Evolutionary conservation across 1,284 basidiomycete species (phyloP), one percentile per base, ranked within the genome.

Genomic region (Trichosporon ovoides): DNA sequence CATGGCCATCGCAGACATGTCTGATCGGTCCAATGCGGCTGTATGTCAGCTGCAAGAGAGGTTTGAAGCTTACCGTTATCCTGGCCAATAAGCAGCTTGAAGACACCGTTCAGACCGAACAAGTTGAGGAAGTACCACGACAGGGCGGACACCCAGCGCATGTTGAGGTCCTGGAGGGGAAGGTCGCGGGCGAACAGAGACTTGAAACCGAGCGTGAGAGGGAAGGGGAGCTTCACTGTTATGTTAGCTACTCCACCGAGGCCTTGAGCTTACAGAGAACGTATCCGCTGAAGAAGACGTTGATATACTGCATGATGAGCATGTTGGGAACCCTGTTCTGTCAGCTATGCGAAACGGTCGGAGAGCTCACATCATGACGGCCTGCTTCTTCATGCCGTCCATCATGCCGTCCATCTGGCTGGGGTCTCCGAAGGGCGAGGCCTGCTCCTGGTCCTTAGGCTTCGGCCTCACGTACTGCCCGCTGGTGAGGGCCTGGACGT

Each of bases 271-370:
- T 75, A 97, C 95, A 96, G 60, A 97, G 83, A 54, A 98, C 89
- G 74, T 98, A 98, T 34, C 95, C 95, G 65, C 91, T 89, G 80
- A 98, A 98, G 85, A 98, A 98, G 77, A 95, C 94, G 78, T 95
- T 97, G 81, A 99, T 96, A 91, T 96, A 98, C 63, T 94, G 95
- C 96, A 98, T 98, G 69, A 98, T 94, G 64, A 98, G 83, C 87
- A 98, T 98, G 77, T 97, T 91, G 10, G 90, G 91, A 9, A 95
- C 87, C 90, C 73, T 75, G 56, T n/a, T n/a, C 22, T 87, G 63
- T 64, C 57, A 59, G 57, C 51, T 40, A 9, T 1, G 1, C 16
- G 1, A n/a, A 24, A 13, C 16, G 16, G 16, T 2, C 2, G 14
- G 11, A 7, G 6, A 37, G 20, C 76, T 58, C 62, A 75, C 77